Conservation (phyloP, 1,284 basidiomycete species). For the Mycena sp. region DNA sequence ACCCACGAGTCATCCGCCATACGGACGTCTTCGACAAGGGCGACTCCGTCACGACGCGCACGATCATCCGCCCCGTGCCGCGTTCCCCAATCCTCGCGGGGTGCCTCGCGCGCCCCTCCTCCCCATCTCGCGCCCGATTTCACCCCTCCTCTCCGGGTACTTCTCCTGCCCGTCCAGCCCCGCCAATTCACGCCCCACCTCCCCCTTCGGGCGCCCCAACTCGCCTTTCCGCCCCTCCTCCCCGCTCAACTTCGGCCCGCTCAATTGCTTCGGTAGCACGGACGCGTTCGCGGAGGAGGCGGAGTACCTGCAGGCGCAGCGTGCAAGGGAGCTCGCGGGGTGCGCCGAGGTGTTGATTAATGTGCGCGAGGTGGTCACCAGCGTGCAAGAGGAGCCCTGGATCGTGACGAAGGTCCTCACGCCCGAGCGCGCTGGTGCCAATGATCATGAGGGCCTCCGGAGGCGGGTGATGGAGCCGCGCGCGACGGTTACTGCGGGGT, state of each 20-base stretch:
- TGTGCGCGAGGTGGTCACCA: constrained; percentile 1
- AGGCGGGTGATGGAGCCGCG: constrained; percentile 12
- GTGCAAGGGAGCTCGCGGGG: constrained; percentile 32
- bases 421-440: too few species aligned
- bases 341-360: constrained; percentile 31
- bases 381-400: not conserved
- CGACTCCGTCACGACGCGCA: constrained; percentile 32
- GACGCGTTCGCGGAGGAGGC: constrained; percentile 43
- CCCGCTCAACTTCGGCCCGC: constrained; percentile 25
- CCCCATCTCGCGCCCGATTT: constrained; percentile 34
- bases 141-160: constrained; percentile 24
- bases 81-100: constrained; percentile 31
- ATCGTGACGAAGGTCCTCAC: not conserved
- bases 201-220: constrained; percentile 16
- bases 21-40: constrained; percentile 33
- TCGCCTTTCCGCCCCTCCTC: not conserved
- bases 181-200: constrained; percentile 30
- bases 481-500: too few species aligned
- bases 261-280: constrained; percentile 37
- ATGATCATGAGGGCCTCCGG: constrained; percentile 9
- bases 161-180: constrained; percentile 35
- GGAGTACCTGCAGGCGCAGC: constrained; percentile 35
- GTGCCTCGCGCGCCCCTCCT: constrained; percentile 38
- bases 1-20: constrained; percentile 7
- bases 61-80: constrained; percentile 36